These are phyloP conservation scores for Yarrowia keelungensis DNA, from an alignment of 805 yeast species.

Conservation along the genomic window DNA sequence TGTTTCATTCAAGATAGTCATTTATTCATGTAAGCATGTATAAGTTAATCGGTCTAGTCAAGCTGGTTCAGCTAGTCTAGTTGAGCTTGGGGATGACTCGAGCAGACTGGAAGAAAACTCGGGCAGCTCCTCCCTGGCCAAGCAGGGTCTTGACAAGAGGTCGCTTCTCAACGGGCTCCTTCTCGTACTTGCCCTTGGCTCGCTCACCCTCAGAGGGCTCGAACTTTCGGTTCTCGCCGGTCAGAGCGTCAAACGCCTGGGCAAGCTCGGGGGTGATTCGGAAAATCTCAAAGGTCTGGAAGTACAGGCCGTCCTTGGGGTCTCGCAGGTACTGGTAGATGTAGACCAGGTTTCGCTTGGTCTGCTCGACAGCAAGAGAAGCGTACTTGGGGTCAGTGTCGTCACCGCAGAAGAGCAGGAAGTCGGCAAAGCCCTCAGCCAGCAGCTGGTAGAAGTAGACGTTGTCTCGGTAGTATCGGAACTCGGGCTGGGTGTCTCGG, in stretches of 20 bases:
- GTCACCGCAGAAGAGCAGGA: conserved; percentile 58
- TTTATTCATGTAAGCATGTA: not conserved
- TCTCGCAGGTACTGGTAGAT: conserved; percentile 65
- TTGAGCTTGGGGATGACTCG: conserved; percentile 55
- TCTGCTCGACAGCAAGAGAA: conserved; percentile 48
- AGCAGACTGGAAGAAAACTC: conserved; percentile 72
- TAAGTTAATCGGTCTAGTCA: not conserved
- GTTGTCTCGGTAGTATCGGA: conserved; percentile 69
- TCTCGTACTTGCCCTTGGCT: conserved; percentile 39
- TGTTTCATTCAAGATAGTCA: too few relatives aligned
- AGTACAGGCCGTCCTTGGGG: conserved; percentile 64
- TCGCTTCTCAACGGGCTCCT: conserved; percentile 50
- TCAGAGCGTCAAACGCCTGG: conserved; percentile 59
- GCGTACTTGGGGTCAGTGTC: conserved; percentile 46
- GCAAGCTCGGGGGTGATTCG: conserved; percentile 59
- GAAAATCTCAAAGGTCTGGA: conserved; percentile 65
- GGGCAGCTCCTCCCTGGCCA: conserved; percentile 71
- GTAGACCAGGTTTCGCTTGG: conserved; percentile 56
- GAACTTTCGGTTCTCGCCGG: conserved; percentile 62
- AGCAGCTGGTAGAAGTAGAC: conserved; percentile 69
- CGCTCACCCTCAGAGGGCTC: conserved; percentile 62
- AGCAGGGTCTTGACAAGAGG: conserved; percentile 61
- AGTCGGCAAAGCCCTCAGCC: conserved; percentile 73
- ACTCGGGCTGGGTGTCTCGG: conserved; percentile 62
- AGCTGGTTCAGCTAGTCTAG: not conserved